Percentiles rank a stretch among this genome's conserved stretches.
Evolutionary conservation across 495 filamentous ascomycete genomes (phyloP).

Genomic region (Talaromyces borbonicus): DNA sequence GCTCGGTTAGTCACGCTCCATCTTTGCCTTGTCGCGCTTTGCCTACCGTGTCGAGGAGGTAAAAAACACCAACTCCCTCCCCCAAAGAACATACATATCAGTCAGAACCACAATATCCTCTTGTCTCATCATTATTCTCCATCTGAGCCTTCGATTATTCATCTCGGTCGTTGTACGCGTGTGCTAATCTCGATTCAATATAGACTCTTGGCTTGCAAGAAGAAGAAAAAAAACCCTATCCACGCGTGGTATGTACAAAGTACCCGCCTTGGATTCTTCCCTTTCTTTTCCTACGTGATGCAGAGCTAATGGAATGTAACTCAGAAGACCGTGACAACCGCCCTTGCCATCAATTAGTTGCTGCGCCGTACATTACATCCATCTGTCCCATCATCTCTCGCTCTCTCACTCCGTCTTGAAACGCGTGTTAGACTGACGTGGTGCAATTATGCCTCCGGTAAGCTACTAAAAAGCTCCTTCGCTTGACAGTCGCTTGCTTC

Average conservation of each 20-base stretch:
- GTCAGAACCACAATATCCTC: no score
- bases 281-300: background rate
- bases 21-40: slow-evolving; percentile 15
- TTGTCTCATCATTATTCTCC: no score
- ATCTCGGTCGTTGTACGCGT: no score
- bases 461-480: slow-evolving; percentile 17
- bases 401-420: slow-evolving; percentile 21
- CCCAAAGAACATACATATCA: no score
- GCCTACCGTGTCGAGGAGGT: background rate
- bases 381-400: slow-evolving; percentile 10
- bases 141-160: no score
- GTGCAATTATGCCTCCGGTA: slow-evolving; percentile 34
- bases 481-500: background rate
- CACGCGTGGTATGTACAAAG: slow-evolving; percentile 37
- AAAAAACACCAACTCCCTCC: no score
- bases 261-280: slow-evolving; percentile 16
- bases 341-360: background rate
- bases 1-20: slow-evolving; percentile 1
- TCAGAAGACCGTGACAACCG: slow-evolving; percentile 14
- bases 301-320: slow-evolving; percentile 30
- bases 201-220: no score
- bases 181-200: no score
- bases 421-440: slow-evolving; percentile 17
- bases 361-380: slow-evolving; percentile 6
- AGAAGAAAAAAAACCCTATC: slow-evolving; percentile 14